Evolutionary conservation across 495 filamentous ascomycete genomes (phyloP), one percentile per base, ranked within the genome.

Genomic region (Aspergillus coremiiformis): DNA sequence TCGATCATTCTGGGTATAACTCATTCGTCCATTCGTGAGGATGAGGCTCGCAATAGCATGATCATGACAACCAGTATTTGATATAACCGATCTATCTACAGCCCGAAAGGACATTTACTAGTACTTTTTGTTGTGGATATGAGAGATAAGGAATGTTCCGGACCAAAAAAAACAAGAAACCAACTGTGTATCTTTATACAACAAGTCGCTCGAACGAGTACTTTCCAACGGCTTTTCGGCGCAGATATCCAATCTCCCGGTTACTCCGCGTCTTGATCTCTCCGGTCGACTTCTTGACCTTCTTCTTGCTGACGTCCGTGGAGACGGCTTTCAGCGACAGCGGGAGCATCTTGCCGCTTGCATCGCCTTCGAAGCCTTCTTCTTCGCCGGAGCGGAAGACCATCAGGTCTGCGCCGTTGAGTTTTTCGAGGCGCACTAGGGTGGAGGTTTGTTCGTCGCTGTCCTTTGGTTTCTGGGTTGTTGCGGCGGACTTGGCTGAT

Each of bases 121-220:
- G n/a, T n/a, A n/a, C n/a, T n/a, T n/a, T n/a, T n/a, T n/a, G n/a
- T n/a, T n/a, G n/a, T n/a, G n/a, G n/a, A n/a, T n/a, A n/a, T n/a
- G n/a, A n/a, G n/a, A n/a, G n/a, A n/a, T n/a, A n/a, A n/a, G n/a
- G n/a, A n/a, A n/a, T n/a, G n/a, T n/a, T n/a, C n/a, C n/a, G n/a
- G n/a, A n/a, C n/a, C n/a, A n/a, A n/a, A n/a, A n/a, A n/a, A n/a
- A 39, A 42, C 39, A 23, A 44, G 17, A 22, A 23, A 45, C 3
- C 1, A n/a, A 17, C 4, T 20, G 15, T 4, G 4, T 24, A 11
- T 12, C 49, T 39, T 49, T 70, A 84, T 51, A 89, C 68, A 46
- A 79, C 64, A 51, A 92, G 83, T 64, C 79, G 77, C 62, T 90
- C 84, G 49, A 90, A 78, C 22, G 86, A 86, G 71, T 94, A 94